Conservation (phyloP, 2,329 filamentous ascomycete genomes). For the Sclerotinia subarctica region DNA sequence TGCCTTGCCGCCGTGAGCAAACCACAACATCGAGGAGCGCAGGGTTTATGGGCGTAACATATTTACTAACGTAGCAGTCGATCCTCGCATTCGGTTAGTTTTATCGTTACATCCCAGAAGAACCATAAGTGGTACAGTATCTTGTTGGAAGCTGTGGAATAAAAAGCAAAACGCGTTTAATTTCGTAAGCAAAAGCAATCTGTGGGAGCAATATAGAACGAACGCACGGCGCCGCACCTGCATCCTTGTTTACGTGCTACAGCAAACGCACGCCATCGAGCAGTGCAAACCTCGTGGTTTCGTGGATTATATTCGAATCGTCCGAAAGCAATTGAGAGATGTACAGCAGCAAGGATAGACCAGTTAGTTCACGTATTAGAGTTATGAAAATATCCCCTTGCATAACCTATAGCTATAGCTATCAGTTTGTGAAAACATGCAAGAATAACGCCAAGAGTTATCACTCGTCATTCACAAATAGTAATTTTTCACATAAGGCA, state of each 20-base stretch:
- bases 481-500: constrained; percentile 12
- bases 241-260: not conserved
- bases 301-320: constrained; percentile 2
- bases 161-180: too few species aligned
- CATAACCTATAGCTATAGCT: not conserved
- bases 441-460: not conserved
- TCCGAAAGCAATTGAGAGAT: constrained; percentile 11
- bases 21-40: too few species aligned
- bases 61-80: too few species aligned
- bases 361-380: not conserved
- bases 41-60: too few species aligned
- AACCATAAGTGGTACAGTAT: too few species aligned
- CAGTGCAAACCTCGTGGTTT: constrained; percentile 16
- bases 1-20: too few species aligned
- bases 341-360: constrained; percentile 8
- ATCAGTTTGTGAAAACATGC: not conserved
- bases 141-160: too few species aligned
- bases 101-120: too few species aligned
- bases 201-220: too few species aligned
- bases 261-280: constrained; percentile 5
- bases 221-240: not conserved
- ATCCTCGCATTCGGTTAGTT: too few species aligned
- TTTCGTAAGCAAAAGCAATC: too few species aligned
- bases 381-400: not conserved
- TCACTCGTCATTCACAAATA: not conserved